These are phyloP conservation scores for Colletotrichum viniferum DNA, from an alignment of 2,329 filamentous ascomycete genomes.

Conservation along the genomic window DNA sequence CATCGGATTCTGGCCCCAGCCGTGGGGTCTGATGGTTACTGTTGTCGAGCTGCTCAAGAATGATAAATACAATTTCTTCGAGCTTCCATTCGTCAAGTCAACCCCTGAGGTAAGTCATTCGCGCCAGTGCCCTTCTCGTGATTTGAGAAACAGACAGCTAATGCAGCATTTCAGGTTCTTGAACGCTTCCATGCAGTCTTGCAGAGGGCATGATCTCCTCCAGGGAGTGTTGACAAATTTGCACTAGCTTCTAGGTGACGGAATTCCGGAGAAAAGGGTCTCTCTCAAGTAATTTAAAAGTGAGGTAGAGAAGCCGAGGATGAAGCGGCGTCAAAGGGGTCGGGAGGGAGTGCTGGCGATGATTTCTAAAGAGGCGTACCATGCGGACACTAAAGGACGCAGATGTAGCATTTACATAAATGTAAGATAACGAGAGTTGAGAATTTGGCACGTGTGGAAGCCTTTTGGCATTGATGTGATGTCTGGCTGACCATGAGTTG, in stretches of 20 bases:
- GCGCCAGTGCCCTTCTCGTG: neutral
- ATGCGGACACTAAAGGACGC: neutral
- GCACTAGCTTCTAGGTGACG: neutral
- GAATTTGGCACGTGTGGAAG: neutral
- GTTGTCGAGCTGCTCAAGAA: constrained; percentile 91
- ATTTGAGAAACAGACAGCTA: neutral
- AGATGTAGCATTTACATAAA: constrained; percentile 8
- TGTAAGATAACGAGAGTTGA: constrained; percentile 8
- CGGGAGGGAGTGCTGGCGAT: neutral
- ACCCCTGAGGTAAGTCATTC: constrained; percentile 74
- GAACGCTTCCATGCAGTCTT: constrained; percentile 22
- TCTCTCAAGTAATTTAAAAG: neutral
- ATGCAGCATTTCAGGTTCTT: constrained; percentile 9
- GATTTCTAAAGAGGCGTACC: neutral
- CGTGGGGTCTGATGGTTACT: constrained; percentile 92
- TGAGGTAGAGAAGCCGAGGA: neutral
- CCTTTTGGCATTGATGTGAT: neutral
- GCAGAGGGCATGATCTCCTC: neutral
- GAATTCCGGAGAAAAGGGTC: neutral
- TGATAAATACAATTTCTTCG: constrained; percentile 88
- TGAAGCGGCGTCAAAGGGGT: neutral
- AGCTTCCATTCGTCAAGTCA: constrained; percentile 88
- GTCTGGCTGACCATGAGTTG: neutral
- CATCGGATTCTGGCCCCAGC: constrained; percentile 88
- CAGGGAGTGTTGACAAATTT: neutral